Evolutionary conservation across 768 basidiomycete genomes (phyloP).

Genomic region (Tylopilus balloui): DNA sequence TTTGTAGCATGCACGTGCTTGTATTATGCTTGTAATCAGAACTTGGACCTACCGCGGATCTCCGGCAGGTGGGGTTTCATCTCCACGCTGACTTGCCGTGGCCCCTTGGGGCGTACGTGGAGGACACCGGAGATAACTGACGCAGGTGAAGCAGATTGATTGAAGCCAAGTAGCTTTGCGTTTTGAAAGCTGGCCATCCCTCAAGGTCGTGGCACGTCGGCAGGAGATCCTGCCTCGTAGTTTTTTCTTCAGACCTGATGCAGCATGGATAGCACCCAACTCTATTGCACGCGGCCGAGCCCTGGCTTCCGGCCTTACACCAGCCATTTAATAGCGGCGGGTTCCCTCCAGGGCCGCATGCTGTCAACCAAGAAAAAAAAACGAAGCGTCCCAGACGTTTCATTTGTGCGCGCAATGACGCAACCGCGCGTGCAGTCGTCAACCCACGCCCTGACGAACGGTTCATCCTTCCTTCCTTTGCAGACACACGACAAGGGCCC

Average conservation of each 20-base stretch:
- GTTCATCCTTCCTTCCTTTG: neutral
- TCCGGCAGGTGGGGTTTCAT: neutral
- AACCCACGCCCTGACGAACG: slow-evolving; percentile 1
- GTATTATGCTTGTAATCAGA: slow-evolving; percentile 13
- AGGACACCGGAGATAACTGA: slow-evolving; percentile 10
- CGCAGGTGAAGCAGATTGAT: slow-evolving; percentile 5
- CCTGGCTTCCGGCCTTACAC: neutral
- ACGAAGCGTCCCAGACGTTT: neutral
- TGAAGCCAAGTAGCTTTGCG: neutral
- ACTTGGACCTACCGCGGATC: slow-evolving; percentile 1
- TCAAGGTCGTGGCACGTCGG: too few relatives aligned
- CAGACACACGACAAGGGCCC: slow-evolving; percentile 4
- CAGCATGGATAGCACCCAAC: neutral
- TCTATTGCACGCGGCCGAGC: slow-evolving; percentile 14
- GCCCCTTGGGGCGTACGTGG: neutral
- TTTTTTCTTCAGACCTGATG: slow-evolving; percentile 1
- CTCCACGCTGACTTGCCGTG: neutral
- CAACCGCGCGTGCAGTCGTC: slow-evolving; percentile 2
- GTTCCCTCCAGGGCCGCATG: neutral
- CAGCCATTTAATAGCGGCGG: slow-evolving; percentile 1
- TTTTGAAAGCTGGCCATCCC: neutral
- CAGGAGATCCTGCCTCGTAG: neutral
- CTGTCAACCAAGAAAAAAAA: neutral
- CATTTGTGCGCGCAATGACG: neutral
- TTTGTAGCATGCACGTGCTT: slow-evolving; percentile 9